Percentiles rank a stretch among this genome's conserved stretches.
Evolutionary conservation across 2,329 filamentous ascomycete genomes (phyloP).

Genomic region (Aspergillus hortae): DNA sequence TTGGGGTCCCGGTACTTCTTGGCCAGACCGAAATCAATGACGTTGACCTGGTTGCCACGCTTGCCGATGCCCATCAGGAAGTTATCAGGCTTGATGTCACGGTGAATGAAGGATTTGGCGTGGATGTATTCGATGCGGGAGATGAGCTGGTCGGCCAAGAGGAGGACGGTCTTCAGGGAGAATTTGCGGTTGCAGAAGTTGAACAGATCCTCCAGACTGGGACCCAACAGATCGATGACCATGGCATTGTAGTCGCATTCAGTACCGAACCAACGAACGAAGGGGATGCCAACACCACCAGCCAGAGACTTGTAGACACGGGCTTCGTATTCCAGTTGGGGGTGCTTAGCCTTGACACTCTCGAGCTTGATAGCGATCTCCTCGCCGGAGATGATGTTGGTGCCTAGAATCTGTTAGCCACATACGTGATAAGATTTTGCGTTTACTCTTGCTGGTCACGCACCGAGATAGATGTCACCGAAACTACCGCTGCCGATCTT

Average conservation of each 20-base stretch:
- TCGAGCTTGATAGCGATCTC: slow-evolving; percentile 99
- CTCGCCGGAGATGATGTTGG: slow-evolving; percentile 99
- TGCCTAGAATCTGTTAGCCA: slow-evolving; percentile 56
- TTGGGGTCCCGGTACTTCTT: slow-evolving; percentile 99
- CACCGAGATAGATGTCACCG: slow-evolving; percentile 92
- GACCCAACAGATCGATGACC: slow-evolving; percentile 95
- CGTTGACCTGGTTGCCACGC: slow-evolving; percentile 98
- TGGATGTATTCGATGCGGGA: slow-evolving; percentile 99
- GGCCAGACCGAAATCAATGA: slow-evolving; percentile 97
- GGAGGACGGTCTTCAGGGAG: slow-evolving; percentile 94
- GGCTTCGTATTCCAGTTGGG: slow-evolving; percentile 97
- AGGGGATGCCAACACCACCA: slow-evolving; percentile 95
- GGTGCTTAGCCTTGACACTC: slow-evolving; percentile 98
- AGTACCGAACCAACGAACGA: slow-evolving; percentile 98
- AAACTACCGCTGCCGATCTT: slow-evolving; percentile 98
- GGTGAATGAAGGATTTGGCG: slow-evolving; percentile 98
- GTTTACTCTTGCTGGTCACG: slow-evolving; percentile 20
- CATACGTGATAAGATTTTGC: background rate
- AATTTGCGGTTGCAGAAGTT: slow-evolving; percentile 99
- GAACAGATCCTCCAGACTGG: slow-evolving; percentile 95
- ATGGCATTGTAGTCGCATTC: slow-evolving; percentile 99
- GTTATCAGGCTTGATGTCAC: slow-evolving; percentile 99
- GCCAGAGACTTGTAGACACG: slow-evolving; percentile 84
- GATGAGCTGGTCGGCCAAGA: slow-evolving; percentile 96
- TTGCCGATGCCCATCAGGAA: slow-evolving; percentile 99